Evolutionary conservation across 202 grass and related monocot species (phyloP), one percentile per base, ranked within the genome.

Genomic region (Cymbopogon flexuosus): DNA sequence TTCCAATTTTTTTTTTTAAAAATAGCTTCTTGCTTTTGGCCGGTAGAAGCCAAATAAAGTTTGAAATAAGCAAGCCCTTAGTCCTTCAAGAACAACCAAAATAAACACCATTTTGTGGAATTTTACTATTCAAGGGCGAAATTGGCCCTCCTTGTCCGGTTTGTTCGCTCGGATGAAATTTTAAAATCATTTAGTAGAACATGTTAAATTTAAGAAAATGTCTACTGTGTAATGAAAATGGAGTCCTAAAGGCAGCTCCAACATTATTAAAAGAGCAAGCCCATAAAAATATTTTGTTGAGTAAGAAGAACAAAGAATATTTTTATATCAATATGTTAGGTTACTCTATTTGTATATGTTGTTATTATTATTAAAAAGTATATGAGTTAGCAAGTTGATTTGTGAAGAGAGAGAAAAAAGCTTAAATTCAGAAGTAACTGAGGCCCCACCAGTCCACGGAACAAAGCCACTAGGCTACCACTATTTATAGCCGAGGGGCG

Each of bases 401-500:
- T 16, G 11, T 56, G 27, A 39, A 35, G 0, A 49, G 9, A n/a
- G n/a, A 2, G 4, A 66, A 79, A 51, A 47, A 81, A 15, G 1
- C 47, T 68, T 57, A 22, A 57, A 22, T 22, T 57, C 52, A 57
- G 52, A 75, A 40, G 31, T n/a, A 61, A 11, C 22, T 2, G 19
- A 29, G 19, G 23, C 6, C 69, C 69, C 80, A 79, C 6, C 4
- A 21, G 7, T 15, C 4, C 61, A 4, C 35, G 12, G 8, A 51
- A 19, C 62, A 14, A 66, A 78, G 46, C 24, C 0, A 0, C 12
- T 11, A 21, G 12, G 46, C 49, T 24, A 2, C 40, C 33, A 34
- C 83, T 86, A 89, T 86, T 83, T 81, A 89, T 82, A 79, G 33
- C 22, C 14, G 3, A 35, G 30, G 57, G 34, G 15, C 62, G 24